Evolutionary conservation across 805 yeast genomes (phyloP).

Genomic region (Candida ovalis): DNA sequence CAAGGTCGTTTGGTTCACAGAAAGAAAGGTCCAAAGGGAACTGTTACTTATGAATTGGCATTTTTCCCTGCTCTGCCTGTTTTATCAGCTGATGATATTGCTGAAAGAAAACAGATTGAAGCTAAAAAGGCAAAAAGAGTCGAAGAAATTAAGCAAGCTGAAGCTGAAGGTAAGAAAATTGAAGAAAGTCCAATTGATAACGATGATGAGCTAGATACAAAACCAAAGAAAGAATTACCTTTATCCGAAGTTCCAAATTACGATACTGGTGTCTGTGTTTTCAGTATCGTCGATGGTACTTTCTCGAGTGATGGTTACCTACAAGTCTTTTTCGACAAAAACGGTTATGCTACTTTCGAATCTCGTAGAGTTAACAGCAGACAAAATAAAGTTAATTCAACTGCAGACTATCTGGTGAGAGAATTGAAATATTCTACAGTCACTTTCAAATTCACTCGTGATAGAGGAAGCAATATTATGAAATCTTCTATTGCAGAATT

Average conservation of each 20-base stretch:
- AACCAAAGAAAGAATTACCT: slow-evolving; percentile 47
- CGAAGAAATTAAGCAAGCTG: slow-evolving; percentile 8
- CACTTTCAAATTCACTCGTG: slow-evolving; percentile 57
- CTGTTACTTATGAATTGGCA: slow-evolving; percentile 64
- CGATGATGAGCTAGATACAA: slow-evolving; percentile 32
- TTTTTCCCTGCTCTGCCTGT: slow-evolving; percentile 84
- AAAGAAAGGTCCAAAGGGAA: slow-evolving; percentile 83
- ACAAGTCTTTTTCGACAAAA: slow-evolving; percentile 75
- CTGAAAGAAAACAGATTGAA: slow-evolving; percentile 42
- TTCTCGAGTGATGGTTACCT: slow-evolving; percentile 57
- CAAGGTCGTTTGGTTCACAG: slow-evolving; percentile 58
- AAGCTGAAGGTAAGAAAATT: slow-evolving; percentile 14
- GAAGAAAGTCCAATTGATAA: slow-evolving; percentile 35
- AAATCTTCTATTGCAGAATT: slow-evolving; percentile 59
- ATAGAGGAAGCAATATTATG: slow-evolving; percentile 49
- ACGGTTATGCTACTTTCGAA: slow-evolving; percentile 59
- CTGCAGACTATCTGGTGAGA: slow-evolving; percentile 72
- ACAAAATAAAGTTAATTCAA: slow-evolving; percentile 33
- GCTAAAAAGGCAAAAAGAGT: slow-evolving; percentile 31
- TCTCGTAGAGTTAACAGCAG: slow-evolving; percentile 51
- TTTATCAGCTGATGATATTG: slow-evolving; percentile 68
- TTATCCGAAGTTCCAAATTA: slow-evolving; percentile 54
- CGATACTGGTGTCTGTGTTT: slow-evolving; percentile 74
- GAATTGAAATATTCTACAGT: slow-evolving; percentile 71
- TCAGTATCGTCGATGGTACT: slow-evolving; percentile 58